Conservation (phyloP, 306 rosid species). For the Argentina anserina region DNA sequence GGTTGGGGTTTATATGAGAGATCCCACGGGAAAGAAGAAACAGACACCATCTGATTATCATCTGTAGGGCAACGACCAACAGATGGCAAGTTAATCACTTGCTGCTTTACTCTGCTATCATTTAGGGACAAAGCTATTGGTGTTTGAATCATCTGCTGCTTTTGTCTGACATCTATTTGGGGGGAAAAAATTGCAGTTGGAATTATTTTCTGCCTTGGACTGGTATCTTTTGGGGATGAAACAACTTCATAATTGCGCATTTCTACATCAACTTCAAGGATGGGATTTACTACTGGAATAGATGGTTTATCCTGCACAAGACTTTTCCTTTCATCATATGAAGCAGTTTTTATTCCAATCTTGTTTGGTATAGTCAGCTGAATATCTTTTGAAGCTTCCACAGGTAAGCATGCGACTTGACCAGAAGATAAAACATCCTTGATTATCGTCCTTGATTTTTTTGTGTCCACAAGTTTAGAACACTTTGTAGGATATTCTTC, state of each 20-base stretch:
- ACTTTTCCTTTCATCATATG: slow-evolving; percentile 37
- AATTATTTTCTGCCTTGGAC: slow-evolving; percentile 33
- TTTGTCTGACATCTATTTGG: slow-evolving; percentile 31
- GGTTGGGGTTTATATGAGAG: slow-evolving; percentile 44
- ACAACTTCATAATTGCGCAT: slow-evolving; percentile 35
- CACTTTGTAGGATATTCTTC: slow-evolving; percentile 80
- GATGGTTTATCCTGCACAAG: slow-evolving; percentile 16
- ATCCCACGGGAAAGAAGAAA: slow-evolving; percentile 28
- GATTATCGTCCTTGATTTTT: slow-evolving; percentile 59
- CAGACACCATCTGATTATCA: slow-evolving; percentile 26
- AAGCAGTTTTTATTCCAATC: slow-evolving; percentile 29
- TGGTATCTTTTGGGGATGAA: slow-evolving; percentile 41
- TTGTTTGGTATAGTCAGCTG: slow-evolving; percentile 29
- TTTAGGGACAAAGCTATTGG: slow-evolving; percentile 33
- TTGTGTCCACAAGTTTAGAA: slow-evolving; percentile 71
- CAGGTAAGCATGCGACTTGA: slow-evolving; percentile 30
- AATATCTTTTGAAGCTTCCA: slow-evolving; percentile 35
- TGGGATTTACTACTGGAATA: slow-evolving; percentile 8
- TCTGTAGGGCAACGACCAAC: slow-evolving; percentile 30
- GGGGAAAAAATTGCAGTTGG: slow-evolving; percentile 20
- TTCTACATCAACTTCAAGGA: slow-evolving; percentile 47
- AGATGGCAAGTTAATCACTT: slow-evolving; percentile 22
- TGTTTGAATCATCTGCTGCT: slow-evolving; percentile 34
- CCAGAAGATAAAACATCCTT: slow-evolving; percentile 51
- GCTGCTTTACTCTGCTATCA: slow-evolving; percentile 35